Conservation (phyloP, 257 asterid genomes). For the Coffea canephora region DNA sequence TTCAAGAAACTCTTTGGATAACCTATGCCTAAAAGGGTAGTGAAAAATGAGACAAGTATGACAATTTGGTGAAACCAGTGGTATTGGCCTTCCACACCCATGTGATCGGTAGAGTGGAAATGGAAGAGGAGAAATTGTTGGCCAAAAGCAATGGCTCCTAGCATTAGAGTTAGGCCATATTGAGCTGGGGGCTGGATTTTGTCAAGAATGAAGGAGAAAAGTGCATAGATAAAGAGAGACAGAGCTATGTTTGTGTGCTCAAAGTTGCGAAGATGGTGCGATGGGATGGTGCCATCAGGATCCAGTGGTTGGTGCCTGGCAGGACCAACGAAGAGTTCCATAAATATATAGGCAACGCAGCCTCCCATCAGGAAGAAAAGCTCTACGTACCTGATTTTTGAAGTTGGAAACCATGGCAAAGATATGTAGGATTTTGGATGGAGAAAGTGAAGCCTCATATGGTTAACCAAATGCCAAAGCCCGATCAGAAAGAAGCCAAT, state of each 20-base stretch:
- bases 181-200: constrained; percentile 34
- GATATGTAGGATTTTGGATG: constrained; percentile 55
- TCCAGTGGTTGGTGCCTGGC: constrained; percentile 49
- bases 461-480: constrained; percentile 72
- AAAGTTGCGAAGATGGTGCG: constrained; percentile 53
- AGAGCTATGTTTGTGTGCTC: constrained; percentile 78
- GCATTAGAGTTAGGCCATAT: constrained; percentile 45
- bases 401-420: constrained; percentile 65
- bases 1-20: constrained; percentile 53
- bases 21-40: constrained; percentile 47
- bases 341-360: constrained; percentile 35
- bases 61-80: constrained; percentile 66
- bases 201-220: constrained; percentile 52
- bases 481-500: constrained; percentile 62
- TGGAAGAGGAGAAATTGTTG: constrained; percentile 73
- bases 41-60: constrained; percentile 37
- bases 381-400: constrained; percentile 46
- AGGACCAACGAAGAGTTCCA: constrained; percentile 52
- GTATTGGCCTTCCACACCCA: constrained; percentile 85
- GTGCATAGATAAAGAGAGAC: constrained; percentile 58
- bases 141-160: constrained; percentile 61
- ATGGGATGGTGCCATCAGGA: constrained; percentile 48
- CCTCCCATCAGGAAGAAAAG: constrained; percentile 48
- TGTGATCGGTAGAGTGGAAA: constrained; percentile 77
- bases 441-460: constrained; percentile 53